These are phyloP conservation scores for Heliamphora exappendiculata DNA, from an alignment of 148 eudicot species.

Conservation along the genomic window DNA sequence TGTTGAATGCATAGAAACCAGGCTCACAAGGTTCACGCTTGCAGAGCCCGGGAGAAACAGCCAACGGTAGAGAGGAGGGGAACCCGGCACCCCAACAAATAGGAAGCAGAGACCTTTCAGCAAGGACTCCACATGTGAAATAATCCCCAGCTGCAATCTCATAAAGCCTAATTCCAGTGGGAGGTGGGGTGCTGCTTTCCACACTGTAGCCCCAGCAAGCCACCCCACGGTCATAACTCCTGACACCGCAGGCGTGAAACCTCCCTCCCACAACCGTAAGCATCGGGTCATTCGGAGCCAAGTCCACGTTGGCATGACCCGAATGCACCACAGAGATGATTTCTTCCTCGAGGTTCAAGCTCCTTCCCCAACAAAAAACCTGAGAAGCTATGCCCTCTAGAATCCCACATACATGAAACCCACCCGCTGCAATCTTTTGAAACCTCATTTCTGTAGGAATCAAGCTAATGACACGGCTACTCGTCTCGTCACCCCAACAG, in stretches of 20 bases:
- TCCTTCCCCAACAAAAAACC: slow-evolving; percentile 75
- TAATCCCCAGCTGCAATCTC: slow-evolving; percentile 79
- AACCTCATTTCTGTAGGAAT: slow-evolving; percentile 51
- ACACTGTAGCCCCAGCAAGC: slow-evolving; percentile 78
- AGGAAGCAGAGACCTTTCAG: slow-evolving; percentile 40
- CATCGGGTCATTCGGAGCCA: slow-evolving; percentile 56
- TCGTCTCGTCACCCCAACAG: slow-evolving; percentile 90
- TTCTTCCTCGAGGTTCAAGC: slow-evolving; percentile 45
- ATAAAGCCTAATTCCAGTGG: slow-evolving; percentile 40
- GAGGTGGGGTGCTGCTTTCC: slow-evolving; percentile 47
- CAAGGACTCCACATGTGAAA: slow-evolving; percentile 72
- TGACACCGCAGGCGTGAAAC: slow-evolving; percentile 87
- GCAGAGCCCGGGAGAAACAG: slow-evolving; percentile 67
- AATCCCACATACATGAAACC: slow-evolving; percentile 89
- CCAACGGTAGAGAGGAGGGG: slow-evolving; percentile 57
- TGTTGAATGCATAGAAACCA: slow-evolving; percentile 49
- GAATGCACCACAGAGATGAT: slow-evolving; percentile 23
- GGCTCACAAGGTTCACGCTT: slow-evolving; percentile 35
- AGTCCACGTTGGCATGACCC: slow-evolving; percentile 42
- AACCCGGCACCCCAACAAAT: slow-evolving; percentile 82
- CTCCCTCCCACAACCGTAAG: slow-evolving; percentile 68
- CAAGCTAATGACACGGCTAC: slow-evolving; percentile 45
- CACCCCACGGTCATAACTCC: slow-evolving; percentile 43
- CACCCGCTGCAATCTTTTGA: slow-evolving; percentile 71
- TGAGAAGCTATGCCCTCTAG: slow-evolving; percentile 49